These are phyloP conservation scores for Endogone sp. DNA, from an alignment of 192 early-diverging fungal genomes.

Conservation along the genomic window DNA sequence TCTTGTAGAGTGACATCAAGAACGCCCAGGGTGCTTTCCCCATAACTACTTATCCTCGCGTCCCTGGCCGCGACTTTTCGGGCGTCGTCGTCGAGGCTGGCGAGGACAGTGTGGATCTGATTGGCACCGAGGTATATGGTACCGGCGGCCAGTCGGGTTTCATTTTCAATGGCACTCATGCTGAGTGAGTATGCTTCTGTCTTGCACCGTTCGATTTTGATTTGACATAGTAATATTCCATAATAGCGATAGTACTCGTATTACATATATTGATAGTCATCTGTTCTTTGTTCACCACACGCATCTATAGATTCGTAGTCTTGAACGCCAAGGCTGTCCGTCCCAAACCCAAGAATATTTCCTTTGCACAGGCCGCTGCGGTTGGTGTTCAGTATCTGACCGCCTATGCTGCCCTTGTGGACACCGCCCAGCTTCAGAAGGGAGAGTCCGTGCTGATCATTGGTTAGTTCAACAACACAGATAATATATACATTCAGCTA, in stretches of 20 bases:
- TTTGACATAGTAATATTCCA: too few species aligned
- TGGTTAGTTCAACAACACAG: too few species aligned
- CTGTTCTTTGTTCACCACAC: too few species aligned
- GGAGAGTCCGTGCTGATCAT: background rate
- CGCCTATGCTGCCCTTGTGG: slow-evolving; percentile 8
- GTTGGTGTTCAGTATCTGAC: slow-evolving; percentile 9
- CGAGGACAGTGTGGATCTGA: background rate
- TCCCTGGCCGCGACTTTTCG: slow-evolving; percentile 13
- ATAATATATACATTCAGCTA: too few species aligned
- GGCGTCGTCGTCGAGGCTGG: slow-evolving; percentile 4
- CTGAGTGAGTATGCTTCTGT: background rate
- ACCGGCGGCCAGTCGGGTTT: slow-evolving; percentile 5
- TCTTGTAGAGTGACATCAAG: slow-evolving; percentile 1
- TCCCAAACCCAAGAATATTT: slow-evolving; percentile 6
- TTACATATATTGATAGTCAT: too few species aligned
- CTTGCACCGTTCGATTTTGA: too few species aligned
- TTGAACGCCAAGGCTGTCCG: slow-evolving; percentile 10
- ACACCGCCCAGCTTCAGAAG: background rate
- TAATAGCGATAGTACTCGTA: too few species aligned
- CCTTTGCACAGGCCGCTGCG: slow-evolving; percentile 7
- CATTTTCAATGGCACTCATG: slow-evolving; percentile 5
- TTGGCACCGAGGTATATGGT: slow-evolving; percentile 4
- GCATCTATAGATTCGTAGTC: background rate
- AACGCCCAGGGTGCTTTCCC: slow-evolving; percentile 8
- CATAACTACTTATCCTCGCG: slow-evolving; percentile 9